phyloP scores from a whole-genome alignment of 371 early-diverging fungal genomes.

The Circinella minor region DNA sequence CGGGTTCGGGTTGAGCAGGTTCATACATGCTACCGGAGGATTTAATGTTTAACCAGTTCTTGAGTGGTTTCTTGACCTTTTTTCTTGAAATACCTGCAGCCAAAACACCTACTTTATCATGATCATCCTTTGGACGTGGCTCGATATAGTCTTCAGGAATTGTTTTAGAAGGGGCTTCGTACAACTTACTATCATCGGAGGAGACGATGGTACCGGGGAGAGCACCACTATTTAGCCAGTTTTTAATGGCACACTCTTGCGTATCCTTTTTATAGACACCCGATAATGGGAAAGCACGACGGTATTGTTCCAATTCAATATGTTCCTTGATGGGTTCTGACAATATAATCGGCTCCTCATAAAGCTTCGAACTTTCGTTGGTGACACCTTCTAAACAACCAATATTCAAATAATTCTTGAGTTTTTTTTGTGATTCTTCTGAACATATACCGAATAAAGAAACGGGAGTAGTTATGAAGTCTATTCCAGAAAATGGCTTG shows the following conservation, averaged over 20 bases:
- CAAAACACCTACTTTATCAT: neutral
- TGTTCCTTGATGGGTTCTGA: neutral
- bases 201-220: neutral
- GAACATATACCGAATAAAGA: neutral
- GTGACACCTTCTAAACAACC: slow-evolving; percentile 5
- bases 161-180: neutral
- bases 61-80: slow-evolving; percentile 6
- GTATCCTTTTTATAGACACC: neutral
- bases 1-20: neutral
- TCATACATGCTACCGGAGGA: neutral
- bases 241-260: slow-evolving; percentile 2
- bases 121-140: neutral
- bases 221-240: slow-evolving; percentile 6
- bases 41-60: slow-evolving; percentile 7
- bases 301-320: slow-evolving; percentile 6
- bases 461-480: neutral
- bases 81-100: neutral
- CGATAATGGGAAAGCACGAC: slow-evolving; percentile 3
- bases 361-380: neutral
- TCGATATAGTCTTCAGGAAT: slow-evolving; percentile 11
- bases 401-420: slow-evolving; percentile 12
- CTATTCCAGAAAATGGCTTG: neutral
- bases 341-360: neutral
- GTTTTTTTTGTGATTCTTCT: neutral
- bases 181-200: neutral